Base-by-base conservation (phyloP, 2,329 filamentous ascomycete genomes). In the Aspergillus oerlinghausenensis region DNA sequence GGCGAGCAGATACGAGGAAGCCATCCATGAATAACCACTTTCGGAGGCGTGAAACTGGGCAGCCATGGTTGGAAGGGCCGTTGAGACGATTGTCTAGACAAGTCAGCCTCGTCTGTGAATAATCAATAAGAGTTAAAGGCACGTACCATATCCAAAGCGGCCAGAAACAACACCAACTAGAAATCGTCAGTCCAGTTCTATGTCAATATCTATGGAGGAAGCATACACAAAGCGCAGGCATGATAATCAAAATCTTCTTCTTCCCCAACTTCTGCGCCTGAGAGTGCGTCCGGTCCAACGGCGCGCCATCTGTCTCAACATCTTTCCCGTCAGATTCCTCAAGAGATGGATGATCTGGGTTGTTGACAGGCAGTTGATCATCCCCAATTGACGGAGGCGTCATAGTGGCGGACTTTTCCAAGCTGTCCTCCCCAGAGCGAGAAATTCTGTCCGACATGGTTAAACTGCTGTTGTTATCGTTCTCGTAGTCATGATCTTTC, bases 91-190 rank as follows among this genome's bases (percentile, higher is more conserved):
- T 1, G 76, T 79, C 68, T 71, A 56, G 43, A 51, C 51, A 48
- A 29, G 56, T 54, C 35, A 60, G 51, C 32, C 40, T 42, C n/a
- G 49, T 49, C 21, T 57, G 57, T 3, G 21, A 32, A 54, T 49
- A n/a, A 19, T 25, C 45, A 19, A 51, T 21, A 3, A n/a, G 47
- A 49, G n/a, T 23, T 29, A 40, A 49, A n/a, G 14, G 42, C 50
- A 59, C 68, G 53, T 70, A 78, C 76, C 68, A 85, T 83, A 63
- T 86, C 84, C 43, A 86, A 70, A 32, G 84, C 84, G 10, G 83
- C 82, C 26, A 86, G 77, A 54, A 85, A 83, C 11, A 86, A 75
- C 7, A 82, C 82, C 70, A 84, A 78, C 76, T 78, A 56, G 32
- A 57, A 54, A 52, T 45, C 7, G 28, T 47, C 32, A 38, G 47